Percentiles rank a stretch among this genome's conserved stretches.
phyloP scores from a whole-genome alignment of 1,284 basidiomycete genomes.

The Cryptococcus sp. region DNA sequence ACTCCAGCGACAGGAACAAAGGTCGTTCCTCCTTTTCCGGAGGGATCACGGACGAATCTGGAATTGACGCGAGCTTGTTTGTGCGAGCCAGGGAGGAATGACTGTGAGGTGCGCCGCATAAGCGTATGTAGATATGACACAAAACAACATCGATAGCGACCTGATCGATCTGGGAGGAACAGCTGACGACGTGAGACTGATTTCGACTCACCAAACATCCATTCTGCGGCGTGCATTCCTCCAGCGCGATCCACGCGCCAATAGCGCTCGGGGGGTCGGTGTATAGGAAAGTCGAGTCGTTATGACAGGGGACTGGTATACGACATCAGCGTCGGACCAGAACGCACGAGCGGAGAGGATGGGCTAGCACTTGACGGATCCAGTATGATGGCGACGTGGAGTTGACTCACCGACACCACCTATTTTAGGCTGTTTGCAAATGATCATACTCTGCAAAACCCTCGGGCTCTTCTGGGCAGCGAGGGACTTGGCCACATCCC shows the following conservation, averaged over 20 bases:
- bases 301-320: constrained; percentile 59
- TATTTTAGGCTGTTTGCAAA: constrained; percentile 83
- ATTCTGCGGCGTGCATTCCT: constrained; percentile 78
- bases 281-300: constrained; percentile 66
- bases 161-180: neutral
- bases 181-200: neutral
- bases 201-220: constrained; percentile 65
- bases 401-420: constrained; percentile 74
- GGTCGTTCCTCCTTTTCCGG: constrained; percentile 59
- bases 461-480: constrained; percentile 76
- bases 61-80: constrained; percentile 68
- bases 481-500: constrained; percentile 69
- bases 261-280: constrained; percentile 87
- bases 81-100: constrained; percentile 91
- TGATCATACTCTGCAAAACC: constrained; percentile 94
- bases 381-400: no score
- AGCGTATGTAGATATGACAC: neutral
- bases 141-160: neutral
- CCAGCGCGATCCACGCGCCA: constrained; percentile 94
- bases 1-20: constrained; percentile 65
- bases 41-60: constrained; percentile 74
- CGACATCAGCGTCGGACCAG: no score
- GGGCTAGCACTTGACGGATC: neutral
- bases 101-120: constrained; percentile 43
- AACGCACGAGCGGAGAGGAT: no score